Evolutionary conservation across 345 rosid species (phyloP), one percentile per base, ranked within the genome.

Genomic region (Reutealis trisperma): DNA sequence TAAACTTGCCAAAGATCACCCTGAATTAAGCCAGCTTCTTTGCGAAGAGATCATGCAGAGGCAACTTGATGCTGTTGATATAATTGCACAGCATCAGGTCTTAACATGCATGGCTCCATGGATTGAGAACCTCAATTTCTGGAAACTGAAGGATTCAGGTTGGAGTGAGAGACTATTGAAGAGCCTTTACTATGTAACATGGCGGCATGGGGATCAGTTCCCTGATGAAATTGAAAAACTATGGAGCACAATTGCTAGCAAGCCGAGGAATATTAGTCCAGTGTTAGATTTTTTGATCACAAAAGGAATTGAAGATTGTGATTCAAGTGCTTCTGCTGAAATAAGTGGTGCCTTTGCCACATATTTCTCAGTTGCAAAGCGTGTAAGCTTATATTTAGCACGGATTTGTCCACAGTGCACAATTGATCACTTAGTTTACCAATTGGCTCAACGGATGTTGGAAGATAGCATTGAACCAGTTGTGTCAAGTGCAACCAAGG

Each of bases 51-150:
- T 93, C 74, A 96, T 94, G 99, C 98, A 96, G 90, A 85, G 99
- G 74, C 99, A 96, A 88, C 93, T 96, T 72, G 99, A 96, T 81
- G 99, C 99, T 71, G 99, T 96, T 67, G 97, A 96, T 83, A 96
- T 96, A 76, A 96, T 96, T 83, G 97, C 98, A 47, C 99, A 96
- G 83, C 99, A 96, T 86, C 99, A 96, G 89, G 99, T 93, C 76
- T 86, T 96, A 82, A 96, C 99, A 10, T 96, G 99, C 83, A 92
- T 96, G 99, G 99, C 99, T 84, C 99, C 99, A 32, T 96, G 99
- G 98, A 96, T 96, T 84, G 99, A 96, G 85, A 96, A 96, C 71
- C 97, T 96, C 69, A 92, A 96, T 82, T 92, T 96, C 85, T 96
- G 98, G 98, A 96, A 92, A 87, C 97, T 93, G 75, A 96, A 92